phyloP scores from a whole-genome alignment of 1,284 basidiomycete species.

The Lignosus rhinocerotis region DNA sequence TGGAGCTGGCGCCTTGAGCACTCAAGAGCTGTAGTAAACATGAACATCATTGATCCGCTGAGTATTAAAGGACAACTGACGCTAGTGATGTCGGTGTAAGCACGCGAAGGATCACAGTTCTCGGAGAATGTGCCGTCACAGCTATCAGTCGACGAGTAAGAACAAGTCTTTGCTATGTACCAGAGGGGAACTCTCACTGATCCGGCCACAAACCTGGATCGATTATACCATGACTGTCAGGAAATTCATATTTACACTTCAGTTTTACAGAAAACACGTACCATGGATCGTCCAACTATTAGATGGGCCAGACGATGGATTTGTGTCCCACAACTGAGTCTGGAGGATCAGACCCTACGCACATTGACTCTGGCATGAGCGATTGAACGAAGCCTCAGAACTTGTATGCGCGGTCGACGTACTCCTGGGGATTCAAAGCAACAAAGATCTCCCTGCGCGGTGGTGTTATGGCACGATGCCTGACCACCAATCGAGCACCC shows the following conservation, averaged over 20 bases:
- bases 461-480: constrained; percentile 38
- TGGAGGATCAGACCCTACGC: constrained; percentile 61
- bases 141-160: constrained; percentile 34
- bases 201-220: constrained; percentile 68
- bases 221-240: background rate
- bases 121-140: constrained; percentile 67
- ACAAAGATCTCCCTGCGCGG: constrained; percentile 29
- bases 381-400: background rate
- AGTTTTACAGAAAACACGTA: constrained; percentile 28
- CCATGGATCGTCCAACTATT: constrained; percentile 80
- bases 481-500: constrained; percentile 35
- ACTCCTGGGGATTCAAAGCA: constrained; percentile 40
- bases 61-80: constrained; percentile 35
- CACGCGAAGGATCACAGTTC: constrained; percentile 66
- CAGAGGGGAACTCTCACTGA: constrained; percentile 43
- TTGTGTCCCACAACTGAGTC: constrained; percentile 45
- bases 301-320: constrained; percentile 62
- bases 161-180: background rate
- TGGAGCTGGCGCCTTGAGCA: constrained; percentile 56
- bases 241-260: background rate
- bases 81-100: constrained; percentile 55
- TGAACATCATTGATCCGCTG: background rate
- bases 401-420: constrained; percentile 5
- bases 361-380: background rate
- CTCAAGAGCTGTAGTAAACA: constrained; percentile 51